Evolutionary conservation across 805 yeast species (phyloP).

Genomic region (Diddensiella caesifluorescens): DNA sequence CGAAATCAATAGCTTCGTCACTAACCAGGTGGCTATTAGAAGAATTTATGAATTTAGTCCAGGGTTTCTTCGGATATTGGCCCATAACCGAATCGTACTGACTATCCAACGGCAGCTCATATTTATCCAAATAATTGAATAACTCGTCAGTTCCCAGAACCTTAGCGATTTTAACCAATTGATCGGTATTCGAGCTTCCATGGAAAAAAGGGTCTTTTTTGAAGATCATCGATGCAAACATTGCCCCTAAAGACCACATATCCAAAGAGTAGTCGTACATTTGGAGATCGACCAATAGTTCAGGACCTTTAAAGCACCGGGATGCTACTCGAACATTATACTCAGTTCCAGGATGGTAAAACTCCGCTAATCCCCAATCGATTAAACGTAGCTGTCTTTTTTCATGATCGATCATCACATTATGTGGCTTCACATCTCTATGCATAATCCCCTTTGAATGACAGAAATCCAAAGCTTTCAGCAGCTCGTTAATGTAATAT

Average conservation of each 20-base stretch:
- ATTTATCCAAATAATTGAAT: slow-evolving; percentile 61
- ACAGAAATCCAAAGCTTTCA: slow-evolving; percentile 78
- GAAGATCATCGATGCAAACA: slow-evolving; percentile 85
- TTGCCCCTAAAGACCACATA: slow-evolving; percentile 91
- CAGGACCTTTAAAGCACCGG: slow-evolving; percentile 91
- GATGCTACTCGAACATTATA: slow-evolving; percentile 93
- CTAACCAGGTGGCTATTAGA: slow-evolving; percentile 63
- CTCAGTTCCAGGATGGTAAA: slow-evolving; percentile 82
- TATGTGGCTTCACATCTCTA: slow-evolving; percentile 93
- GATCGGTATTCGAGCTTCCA: slow-evolving; percentile 88
- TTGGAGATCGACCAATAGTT: slow-evolving; percentile 75
- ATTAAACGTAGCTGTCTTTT: slow-evolving; percentile 65
- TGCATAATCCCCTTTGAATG: slow-evolving; percentile 97
- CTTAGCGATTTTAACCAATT: slow-evolving; percentile 80
- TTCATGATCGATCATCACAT: slow-evolving; percentile 87
- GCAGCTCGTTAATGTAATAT: slow-evolving; percentile 73
- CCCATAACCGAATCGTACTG: slow-evolving; percentile 72
- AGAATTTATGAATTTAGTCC: slow-evolving; percentile 70
- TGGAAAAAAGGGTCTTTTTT: slow-evolving; percentile 89
- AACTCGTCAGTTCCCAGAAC: slow-evolving; percentile 83
- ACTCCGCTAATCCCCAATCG: slow-evolving; percentile 96
- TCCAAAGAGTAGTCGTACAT: slow-evolving; percentile 89
- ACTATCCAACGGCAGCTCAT: slow-evolving; percentile 60
- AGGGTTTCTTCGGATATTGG: slow-evolving; percentile 76
- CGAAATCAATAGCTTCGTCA: slow-evolving; percentile 71